Base-by-base conservation (phyloP, 495 filamentous ascomycete species). In the Lophium mytilinum region DNA sequence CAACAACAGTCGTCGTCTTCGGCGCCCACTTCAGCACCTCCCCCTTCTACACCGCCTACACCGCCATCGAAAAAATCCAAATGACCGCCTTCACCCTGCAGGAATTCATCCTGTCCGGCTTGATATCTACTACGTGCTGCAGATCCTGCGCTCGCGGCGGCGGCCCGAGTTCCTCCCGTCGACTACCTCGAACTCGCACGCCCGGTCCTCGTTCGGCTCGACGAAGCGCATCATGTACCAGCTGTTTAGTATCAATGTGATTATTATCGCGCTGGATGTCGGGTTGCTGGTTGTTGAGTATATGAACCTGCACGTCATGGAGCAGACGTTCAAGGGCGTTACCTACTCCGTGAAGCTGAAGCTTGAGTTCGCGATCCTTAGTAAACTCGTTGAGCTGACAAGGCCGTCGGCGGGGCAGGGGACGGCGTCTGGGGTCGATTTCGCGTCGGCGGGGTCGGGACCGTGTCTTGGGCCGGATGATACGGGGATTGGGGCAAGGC, bases 321-420 rank as follows among this genome's bases (percentile, higher is more conserved):
- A 85, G 68, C 80, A 79, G 24, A 77, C 78, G 57, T 72, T 81
- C 59, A 84, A 84, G 62, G 78, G 78, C 24, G 73, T 78, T 52
- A 69, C 84, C 35, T 86, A 86, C 71, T 78, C 77, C 69, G 72
- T 85, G 68, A 86, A 86, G 66, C 71, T 86, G 33, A 84, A 85
- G 65, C 72, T 86, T 24, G 83, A 86, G 61, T 85, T 84, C 66
- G 78, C 78, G 46, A 78, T 84, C 37, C 75, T 86, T 9, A 72
- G 72, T 49, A 62, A 71, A 21, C 68, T 78, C 7, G 67, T 72
- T 60, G 54, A 66, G 17, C 42, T 76, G 24, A 30, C 24, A 30
- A 2, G 24, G 6, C 24, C 24, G 24, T 2, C 24, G 3, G 24
- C 24, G 24, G 24, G 24, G 24, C 24, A 30, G 2, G 24, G 24